A percentile compares a stretch with the other conserved stretches of the same genome.
These are phyloP conservation scores for Torulaspora indica DNA, from an alignment of 805 yeast genomes.

Conservation along the genomic window DNA sequence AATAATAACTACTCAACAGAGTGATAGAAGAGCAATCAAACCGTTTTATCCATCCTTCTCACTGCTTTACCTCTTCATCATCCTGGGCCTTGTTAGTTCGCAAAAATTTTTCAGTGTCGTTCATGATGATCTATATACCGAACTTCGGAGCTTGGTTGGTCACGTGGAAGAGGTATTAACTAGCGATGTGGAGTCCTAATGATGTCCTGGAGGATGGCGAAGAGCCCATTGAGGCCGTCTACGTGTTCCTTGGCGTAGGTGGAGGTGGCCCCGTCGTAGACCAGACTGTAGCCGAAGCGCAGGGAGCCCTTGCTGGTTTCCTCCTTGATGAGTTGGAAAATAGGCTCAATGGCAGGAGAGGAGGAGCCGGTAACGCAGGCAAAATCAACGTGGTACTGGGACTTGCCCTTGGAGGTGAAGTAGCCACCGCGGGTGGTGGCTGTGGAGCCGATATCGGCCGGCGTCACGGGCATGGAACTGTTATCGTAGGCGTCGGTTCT, in stretches of 20 bases:
- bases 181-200: slow-evolving; percentile 6
- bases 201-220: slow-evolving; percentile 42
- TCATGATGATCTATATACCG: not conserved
- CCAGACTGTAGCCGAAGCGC: slow-evolving; percentile 54
- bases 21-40: not conserved
- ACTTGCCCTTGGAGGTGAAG: slow-evolving; percentile 13
- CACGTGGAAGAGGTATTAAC: slow-evolving; percentile 2
- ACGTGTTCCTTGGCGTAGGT: slow-evolving; percentile 61
- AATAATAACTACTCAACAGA: no score
- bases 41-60: not conserved
- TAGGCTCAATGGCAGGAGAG: slow-evolving; percentile 64
- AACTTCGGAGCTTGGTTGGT: no score
- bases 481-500: slow-evolving; percentile 26
- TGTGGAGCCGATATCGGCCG: slow-evolving; percentile 16
- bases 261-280: slow-evolving; percentile 48
- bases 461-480: slow-evolving; percentile 27
- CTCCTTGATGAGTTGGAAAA: slow-evolving; percentile 50
- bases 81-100: not conserved
- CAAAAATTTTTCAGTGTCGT: slow-evolving; percentile 5
- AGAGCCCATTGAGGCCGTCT: slow-evolving; percentile 65
- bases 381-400: slow-evolving; percentile 37
- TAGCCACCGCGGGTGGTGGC: slow-evolving; percentile 13
- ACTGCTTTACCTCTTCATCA: not conserved
- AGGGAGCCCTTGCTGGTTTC: slow-evolving; percentile 38
- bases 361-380: slow-evolving; percentile 61